Conservation (phyloP, 257 asterid genomes). For the Avicennia marina region DNA sequence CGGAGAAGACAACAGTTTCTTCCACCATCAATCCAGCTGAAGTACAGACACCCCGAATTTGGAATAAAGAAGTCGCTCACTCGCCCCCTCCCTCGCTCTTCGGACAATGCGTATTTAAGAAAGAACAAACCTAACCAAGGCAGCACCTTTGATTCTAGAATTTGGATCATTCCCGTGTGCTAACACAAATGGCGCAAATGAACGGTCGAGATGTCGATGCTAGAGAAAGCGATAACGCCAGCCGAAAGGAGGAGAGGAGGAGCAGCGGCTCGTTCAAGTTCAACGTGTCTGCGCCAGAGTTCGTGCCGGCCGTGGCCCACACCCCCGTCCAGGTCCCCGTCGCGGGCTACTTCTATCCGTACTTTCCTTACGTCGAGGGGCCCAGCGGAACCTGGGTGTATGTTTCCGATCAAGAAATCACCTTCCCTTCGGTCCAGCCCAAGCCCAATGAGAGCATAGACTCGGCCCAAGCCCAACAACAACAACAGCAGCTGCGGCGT, state of each 20-base stretch:
- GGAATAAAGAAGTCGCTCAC: too few species aligned
- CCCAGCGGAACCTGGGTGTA: constrained; percentile 32
- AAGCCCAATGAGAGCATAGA: constrained; percentile 12
- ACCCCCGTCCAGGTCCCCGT: constrained; percentile 35
- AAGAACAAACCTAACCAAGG: too few species aligned
- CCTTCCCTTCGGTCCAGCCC: constrained; percentile 27
- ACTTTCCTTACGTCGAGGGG: constrained; percentile 51
- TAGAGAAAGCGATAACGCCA: neutral
- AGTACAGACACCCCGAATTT: too few species aligned
- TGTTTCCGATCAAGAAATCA: constrained; percentile 47
- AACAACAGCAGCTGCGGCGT: neutral
- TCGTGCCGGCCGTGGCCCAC: constrained; percentile 56
- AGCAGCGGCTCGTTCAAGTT: constrained; percentile 40
- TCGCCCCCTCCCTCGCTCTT: too few species aligned
- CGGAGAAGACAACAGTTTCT: constrained; percentile 45
- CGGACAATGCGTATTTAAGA: too few species aligned
- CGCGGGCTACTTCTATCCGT: constrained; percentile 67
- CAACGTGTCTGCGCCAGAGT: constrained; percentile 88
- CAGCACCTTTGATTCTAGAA: too few species aligned
- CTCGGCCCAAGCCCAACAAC: constrained; percentile 2
- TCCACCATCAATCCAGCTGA: too few species aligned
- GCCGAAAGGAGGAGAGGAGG: neutral
- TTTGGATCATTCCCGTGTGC: too few species aligned
- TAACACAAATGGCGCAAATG: constrained; percentile 45
- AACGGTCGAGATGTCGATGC: constrained; percentile 3